phyloP scores from a whole-genome alignment of 495 filamentous ascomycete genomes.

The Aspergillus heteromorphus region DNA sequence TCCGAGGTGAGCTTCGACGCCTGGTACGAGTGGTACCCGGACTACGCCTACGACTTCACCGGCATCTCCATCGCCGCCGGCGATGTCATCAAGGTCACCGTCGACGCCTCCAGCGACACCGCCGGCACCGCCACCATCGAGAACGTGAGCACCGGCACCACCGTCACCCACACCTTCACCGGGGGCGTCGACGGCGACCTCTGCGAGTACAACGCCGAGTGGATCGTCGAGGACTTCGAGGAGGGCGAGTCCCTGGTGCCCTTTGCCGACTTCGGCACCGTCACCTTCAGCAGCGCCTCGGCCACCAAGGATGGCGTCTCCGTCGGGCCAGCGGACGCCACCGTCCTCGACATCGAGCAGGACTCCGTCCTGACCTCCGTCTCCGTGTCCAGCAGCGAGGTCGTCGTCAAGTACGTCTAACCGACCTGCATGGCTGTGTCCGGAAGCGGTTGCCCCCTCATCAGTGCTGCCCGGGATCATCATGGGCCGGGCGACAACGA shows the following conservation, averaged over 20 bases:
- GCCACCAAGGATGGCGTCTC: constrained; percentile 23
- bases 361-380: constrained; percentile 35
- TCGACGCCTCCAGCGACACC: constrained; percentile 35
- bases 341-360: constrained; percentile 43
- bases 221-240: constrained; percentile 56
- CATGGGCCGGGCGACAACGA: too few species aligned
- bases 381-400: constrained; percentile 28
- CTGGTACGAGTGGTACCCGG: constrained; percentile 4
- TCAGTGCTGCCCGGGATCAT: too few species aligned
- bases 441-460: too few species aligned
- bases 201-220: constrained; percentile 44
- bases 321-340: constrained; percentile 11
- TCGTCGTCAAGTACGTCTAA: constrained; percentile 16
- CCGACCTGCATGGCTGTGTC: too few species aligned
- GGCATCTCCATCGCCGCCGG: constrained; percentile 43
- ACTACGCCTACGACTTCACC: constrained; percentile 39
- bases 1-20: not conserved
- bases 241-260: constrained; percentile 33
- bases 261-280: constrained; percentile 48
- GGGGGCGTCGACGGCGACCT: constrained; percentile 10
- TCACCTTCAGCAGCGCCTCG: constrained; percentile 35
- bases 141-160: constrained; percentile 40
- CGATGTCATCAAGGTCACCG: constrained; percentile 46
- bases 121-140: constrained; percentile 43
- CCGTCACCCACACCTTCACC: constrained; percentile 1